Base-by-base conservation (phyloP, 2,329 filamentous ascomycete species). In the Biscogniauxia marginata region DNA sequence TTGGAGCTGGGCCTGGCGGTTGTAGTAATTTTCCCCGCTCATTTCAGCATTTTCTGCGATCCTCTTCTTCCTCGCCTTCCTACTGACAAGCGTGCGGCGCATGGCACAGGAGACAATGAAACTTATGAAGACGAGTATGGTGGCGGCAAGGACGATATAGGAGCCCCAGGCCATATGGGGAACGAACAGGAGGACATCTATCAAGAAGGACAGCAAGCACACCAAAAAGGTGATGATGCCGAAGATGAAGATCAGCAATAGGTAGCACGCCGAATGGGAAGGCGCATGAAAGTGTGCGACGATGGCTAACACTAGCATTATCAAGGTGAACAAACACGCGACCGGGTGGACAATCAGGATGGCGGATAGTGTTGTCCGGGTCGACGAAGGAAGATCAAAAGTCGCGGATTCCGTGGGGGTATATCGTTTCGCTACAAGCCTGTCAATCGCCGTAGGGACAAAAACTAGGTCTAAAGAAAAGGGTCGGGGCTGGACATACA, bases 11-110 rank as follows among this genome's bases (percentile, higher is more conserved):
- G 77, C 81, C 73, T 88, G 84, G 57, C 87, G 82, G 67, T 87
- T 89, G 74, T 96, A 97, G 71, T 89, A 97, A 69, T 93, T 95
- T 67, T 95, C 87, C 23, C 93, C 93, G 71, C 90, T 98, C 93
- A 98, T 98, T 71, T 98, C 93, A 7, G 93, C 91, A 70, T 98
- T 96, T 73, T 96, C 90, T 2, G 87, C 91, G 70, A 98, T 96
- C 47, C 91, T 85, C 78, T 88, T 91, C 80, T 95, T 93, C 60
- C 93, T 84, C n/a, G 93, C 90, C 77, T 97, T 97, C 66, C 93
- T 85, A 73, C 90, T 90, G 59, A 97, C 90, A 55, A 98, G 79
- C 2, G 93, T 96, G 58, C 93, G 86, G 62, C 95, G 89, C 92
- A 98, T 98, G 20, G 91, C 92, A 71, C 93, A 99, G 7, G 92